Evolutionary conservation across 164 flowering plant species (phyloP), one percentile per base, ranked within the genome.

Genomic region (Platanus orientalis): DNA sequence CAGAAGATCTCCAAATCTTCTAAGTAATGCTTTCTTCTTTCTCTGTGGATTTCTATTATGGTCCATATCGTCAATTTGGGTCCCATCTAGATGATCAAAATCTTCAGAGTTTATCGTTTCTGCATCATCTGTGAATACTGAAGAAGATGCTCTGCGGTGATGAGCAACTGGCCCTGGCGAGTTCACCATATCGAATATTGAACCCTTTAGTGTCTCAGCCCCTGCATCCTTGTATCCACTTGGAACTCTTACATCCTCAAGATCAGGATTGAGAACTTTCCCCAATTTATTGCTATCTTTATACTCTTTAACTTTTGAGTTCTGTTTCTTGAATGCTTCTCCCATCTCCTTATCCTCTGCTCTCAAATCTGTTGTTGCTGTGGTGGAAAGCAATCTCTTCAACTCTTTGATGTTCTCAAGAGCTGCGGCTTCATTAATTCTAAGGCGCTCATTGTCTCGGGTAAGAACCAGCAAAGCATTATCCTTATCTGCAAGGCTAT

Each of bases 1-100:
- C 29, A 90, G 23, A 30, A 93, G 72, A 39, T 82, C 82, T 26
- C 91, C 87, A 40, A 93, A 84, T 68, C 81, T 79, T 14, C 76
- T 40, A 0, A 87, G 61, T 78, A 89, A 56, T 6, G 89, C 83
- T 56, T 47, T 88, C 78, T 75, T 85, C 72, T 78, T 87, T 32
- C 77, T 79, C 7, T 73, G 75, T 5, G 76, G 69, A 67, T 40
- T 70, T 47, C 72, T 75, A 1, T 78, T 82, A 23, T 29, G 52
- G 4, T 82, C 88, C 28, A 53, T n/a, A 57, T 83, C 88, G 36
- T 83, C 84, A 2, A 44, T 36, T 24, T 73, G 76, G 34, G 40
- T 14, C 0, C 66, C 79, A 24, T 74, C 83, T 0, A 75, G 60
- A 68, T 75, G 78, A 20, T 78, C 91, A 3, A 70, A 72, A 34